A percentile compares a stretch with the other conserved stretches of the same genome.
Conservation (phyloP, 2,329 filamentous ascomycete species). For the Cyphellophora europaea region DNA sequence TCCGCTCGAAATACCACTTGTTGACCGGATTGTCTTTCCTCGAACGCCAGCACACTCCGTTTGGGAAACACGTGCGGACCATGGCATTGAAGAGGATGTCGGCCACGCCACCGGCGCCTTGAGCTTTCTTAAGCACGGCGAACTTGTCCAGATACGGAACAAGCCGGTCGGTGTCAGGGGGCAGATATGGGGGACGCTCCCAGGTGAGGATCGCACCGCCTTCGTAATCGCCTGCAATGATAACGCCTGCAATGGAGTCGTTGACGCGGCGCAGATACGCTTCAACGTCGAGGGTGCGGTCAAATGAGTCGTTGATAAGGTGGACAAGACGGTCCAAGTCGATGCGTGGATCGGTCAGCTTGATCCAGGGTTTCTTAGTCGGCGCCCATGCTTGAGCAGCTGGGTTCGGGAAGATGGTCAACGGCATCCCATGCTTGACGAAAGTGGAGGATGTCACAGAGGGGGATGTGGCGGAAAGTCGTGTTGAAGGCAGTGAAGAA, state of each 20-base stretch:
- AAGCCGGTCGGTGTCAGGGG: constrained; percentile 49
- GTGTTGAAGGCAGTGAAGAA: constrained; percentile 71
- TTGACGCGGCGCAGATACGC: constrained; percentile 77
- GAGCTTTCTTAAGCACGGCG: constrained; percentile 76
- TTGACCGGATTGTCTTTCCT: constrained; percentile 90
- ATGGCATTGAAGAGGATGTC: constrained; percentile 96
- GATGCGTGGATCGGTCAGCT: constrained; percentile 69
- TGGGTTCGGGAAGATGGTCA: constrained; percentile 73
- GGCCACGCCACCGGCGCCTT: constrained; percentile 76
- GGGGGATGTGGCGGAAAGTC: constrained; percentile 36
- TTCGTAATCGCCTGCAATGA: constrained; percentile 94
- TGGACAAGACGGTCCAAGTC: constrained; percentile 74
- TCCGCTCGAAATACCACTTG: constrained; percentile 97
- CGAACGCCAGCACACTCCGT: constrained; percentile 87
- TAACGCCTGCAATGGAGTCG: constrained; percentile 75
- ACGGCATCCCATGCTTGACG: constrained; percentile 80
- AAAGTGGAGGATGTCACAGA: constrained; percentile 57
- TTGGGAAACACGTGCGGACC: constrained; percentile 78
- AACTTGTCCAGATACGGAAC: constrained; percentile 98
- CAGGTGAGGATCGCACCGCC: constrained; percentile 91
- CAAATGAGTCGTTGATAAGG: constrained; percentile 90
- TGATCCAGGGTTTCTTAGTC: constrained; percentile 53
- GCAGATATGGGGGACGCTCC: constrained; percentile 61
- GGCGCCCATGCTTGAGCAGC: constrained; percentile 57
- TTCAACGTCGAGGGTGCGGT: constrained; percentile 69